These are phyloP conservation scores for Penicillium olsonii DNA, from an alignment of 2,329 filamentous ascomycete species.

Conservation along the genomic window DNA sequence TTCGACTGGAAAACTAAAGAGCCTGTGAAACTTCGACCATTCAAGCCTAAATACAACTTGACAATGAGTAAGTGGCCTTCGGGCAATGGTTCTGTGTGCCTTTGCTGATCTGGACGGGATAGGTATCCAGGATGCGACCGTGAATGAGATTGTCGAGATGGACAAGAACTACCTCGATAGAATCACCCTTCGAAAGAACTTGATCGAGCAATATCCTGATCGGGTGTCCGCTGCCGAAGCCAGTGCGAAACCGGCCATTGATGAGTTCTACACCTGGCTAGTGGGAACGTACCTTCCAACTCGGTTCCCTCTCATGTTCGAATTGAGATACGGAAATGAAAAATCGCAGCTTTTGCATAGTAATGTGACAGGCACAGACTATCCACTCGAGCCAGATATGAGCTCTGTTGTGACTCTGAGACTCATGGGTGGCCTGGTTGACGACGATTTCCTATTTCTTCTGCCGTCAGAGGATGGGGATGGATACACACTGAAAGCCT, in stretches of 20 bases:
- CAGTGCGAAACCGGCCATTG: neutral
- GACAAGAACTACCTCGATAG: neutral
- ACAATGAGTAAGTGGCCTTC: slow-evolving; percentile 1
- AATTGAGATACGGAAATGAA: neutral
- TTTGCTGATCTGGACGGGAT: neutral
- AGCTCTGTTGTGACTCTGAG: slow-evolving; percentile 4
- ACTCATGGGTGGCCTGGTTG: slow-evolving; percentile 9
- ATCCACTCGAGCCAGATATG: neutral
- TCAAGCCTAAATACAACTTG: neutral
- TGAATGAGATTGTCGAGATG: neutral
- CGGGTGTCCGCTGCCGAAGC: neutral
- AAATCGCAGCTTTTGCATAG: neutral
- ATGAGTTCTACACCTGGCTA: slow-evolving; percentile 1
- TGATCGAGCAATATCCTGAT: neutral
- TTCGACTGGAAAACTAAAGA: neutral
- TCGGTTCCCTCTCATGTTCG: neutral
- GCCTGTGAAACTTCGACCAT: neutral
- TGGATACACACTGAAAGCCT: slow-evolving; percentile 13
- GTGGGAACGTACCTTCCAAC: slow-evolving; percentile 1
- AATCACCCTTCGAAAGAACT: neutral
- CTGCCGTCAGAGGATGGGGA: slow-evolving; percentile 14
- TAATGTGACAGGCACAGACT: neutral
- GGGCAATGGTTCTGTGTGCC: neutral
- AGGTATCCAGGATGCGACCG: neutral
- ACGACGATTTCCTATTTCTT: slow-evolving; percentile 15